Evolutionary conservation across 1,284 basidiomycete genomes (phyloP).

Genomic region (Leccinum fallax): DNA sequence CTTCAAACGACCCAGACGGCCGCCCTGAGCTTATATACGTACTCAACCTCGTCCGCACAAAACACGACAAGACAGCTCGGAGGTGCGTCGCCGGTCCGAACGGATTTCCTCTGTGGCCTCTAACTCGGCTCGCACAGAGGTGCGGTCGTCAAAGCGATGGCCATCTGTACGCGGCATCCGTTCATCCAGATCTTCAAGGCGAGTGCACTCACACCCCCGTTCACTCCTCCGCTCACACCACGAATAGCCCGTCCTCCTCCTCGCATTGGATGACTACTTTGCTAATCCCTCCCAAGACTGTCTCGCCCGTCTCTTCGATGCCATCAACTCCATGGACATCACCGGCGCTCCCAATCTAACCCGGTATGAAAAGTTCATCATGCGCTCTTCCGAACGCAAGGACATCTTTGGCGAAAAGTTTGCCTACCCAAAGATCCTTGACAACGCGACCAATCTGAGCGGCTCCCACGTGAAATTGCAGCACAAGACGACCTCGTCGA

Average conservation of each 20-base stretch:
- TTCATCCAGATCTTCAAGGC: constrained; percentile 99
- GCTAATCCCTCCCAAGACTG: constrained; percentile 85
- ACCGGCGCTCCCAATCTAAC: constrained; percentile 76
- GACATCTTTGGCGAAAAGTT: constrained; percentile 91
- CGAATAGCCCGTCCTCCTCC: constrained; percentile 82
- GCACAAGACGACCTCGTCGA: constrained; percentile 57
- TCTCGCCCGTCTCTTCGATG: constrained; percentile 86
- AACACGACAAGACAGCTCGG: constrained; percentile 86
- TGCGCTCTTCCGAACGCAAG: constrained; percentile 88
- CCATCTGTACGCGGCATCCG: constrained; percentile 93
- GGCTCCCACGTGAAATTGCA: constrained; percentile 23
- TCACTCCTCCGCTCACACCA: constrained; percentile 8
- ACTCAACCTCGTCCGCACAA: constrained; percentile 93
- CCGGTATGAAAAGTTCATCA: constrained; percentile 83
- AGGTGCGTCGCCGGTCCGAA: constrained; percentile 53
- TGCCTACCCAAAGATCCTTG: constrained; percentile 35
- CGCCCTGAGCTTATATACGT: constrained; percentile 82
- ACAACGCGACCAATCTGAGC: constrained; percentile 7
- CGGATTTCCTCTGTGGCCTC: constrained; percentile 13
- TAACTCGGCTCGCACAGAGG: constrained; percentile 57
- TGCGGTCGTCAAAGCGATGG: constrained; percentile 94
- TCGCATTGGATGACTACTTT: constrained; percentile 97
- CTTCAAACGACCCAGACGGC: constrained; percentile 36
- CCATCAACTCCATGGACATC: constrained; percentile 92
- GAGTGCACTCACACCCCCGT: constrained; percentile 19